phyloP scores from a whole-genome alignment of 805 yeast genomes.

The Barnettozyma salicaria region DNA sequence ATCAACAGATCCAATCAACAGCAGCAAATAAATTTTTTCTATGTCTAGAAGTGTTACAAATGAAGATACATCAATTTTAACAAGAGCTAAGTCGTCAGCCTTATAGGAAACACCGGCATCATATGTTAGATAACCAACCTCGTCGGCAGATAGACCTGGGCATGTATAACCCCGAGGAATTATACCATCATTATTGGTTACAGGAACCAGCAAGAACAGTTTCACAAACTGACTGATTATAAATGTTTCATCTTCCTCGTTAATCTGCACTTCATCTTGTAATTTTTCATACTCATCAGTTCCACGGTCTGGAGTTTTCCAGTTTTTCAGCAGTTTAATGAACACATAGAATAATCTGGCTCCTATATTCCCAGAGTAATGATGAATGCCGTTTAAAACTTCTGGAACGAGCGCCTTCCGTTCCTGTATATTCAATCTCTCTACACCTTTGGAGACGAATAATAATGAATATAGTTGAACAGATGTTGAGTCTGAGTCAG shows the following conservation, averaged over 20 bases:
- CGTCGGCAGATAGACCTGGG: conserved; percentile 59
- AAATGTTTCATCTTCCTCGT: conserved; percentile 38
- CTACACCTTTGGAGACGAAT: conserved; percentile 63
- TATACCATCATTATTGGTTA: conserved; percentile 30
- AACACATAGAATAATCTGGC: conserved; percentile 61
- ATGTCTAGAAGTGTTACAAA: conserved; percentile 31
- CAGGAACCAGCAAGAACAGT: conserved; percentile 52
- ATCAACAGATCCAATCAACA: conserved; percentile 62
- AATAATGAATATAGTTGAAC: conserved; percentile 59
- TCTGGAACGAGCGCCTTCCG: conserved; percentile 38
- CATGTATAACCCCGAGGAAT: conserved; percentile 42
- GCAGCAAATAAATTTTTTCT: conserved; percentile 39
- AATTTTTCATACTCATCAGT: conserved; percentile 36
- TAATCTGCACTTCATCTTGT: conserved; percentile 32
- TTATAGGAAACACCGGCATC: conserved; percentile 62
- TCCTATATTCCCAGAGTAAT: conserved; percentile 30
- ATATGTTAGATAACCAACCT: conserved; percentile 56
- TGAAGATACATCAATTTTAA: conserved; percentile 37
- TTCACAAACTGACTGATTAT: conserved; percentile 44
- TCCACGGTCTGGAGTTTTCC: conserved; percentile 46
- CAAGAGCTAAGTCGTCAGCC: conserved; percentile 37
- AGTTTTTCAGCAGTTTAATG: conserved; percentile 43
- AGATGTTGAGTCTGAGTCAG: conserved; percentile 35
- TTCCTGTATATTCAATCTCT: conserved; percentile 41
- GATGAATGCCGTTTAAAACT: conserved; percentile 41